Conservation (phyloP, 164 flowering plant genomes). For the Platanus orientalis region DNA sequence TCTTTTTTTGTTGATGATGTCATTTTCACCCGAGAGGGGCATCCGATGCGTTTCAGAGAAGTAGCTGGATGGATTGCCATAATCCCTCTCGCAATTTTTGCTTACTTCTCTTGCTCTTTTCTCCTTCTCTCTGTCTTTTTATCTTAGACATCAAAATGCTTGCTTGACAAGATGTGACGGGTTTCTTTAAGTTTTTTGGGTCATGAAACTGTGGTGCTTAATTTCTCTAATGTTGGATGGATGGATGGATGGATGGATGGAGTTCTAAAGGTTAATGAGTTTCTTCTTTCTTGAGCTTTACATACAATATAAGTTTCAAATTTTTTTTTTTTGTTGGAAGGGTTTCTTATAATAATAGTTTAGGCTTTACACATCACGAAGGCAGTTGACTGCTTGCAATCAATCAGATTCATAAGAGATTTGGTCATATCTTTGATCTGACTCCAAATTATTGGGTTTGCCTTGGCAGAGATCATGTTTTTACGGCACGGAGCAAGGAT, state of each 20-base stretch:
- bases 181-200: not conserved
- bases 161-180: not conserved
- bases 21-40: no score
- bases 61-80: no score
- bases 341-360: not conserved
- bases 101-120: slow-evolving; percentile 11
- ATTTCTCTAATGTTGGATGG: slow-evolving; percentile 6
- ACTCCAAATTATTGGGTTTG: slow-evolving; percentile 2
- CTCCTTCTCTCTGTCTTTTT: no score
- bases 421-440: not conserved
- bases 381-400: not conserved
- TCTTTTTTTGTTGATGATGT: no score
- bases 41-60: no score
- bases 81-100: not conserved
- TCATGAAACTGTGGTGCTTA: no score
- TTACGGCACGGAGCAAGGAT: slow-evolving; percentile 54
- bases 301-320: slow-evolving; percentile 14
- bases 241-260: no score
- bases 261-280: not conserved
- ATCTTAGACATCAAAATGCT: no score
- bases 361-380: not conserved
- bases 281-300: slow-evolving; percentile 1
- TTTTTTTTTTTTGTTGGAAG: not conserved
- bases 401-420: not conserved
- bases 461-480: slow-evolving; percentile 80